These are phyloP conservation scores for Dioscorea zingiberensis DNA, from an alignment of 106 monocot genomes.

Conservation along the genomic window DNA sequence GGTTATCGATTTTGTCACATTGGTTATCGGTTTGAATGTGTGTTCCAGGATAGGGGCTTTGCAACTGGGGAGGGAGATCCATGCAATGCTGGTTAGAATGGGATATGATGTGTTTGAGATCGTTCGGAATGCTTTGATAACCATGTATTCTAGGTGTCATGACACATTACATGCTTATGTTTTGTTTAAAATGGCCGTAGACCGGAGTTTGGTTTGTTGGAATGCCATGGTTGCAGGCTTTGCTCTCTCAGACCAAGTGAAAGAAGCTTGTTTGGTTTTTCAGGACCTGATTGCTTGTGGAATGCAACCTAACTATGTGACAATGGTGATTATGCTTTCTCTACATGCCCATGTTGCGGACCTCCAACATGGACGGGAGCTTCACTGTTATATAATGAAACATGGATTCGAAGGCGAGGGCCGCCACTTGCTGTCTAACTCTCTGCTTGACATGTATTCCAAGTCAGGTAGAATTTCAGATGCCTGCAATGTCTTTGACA, in stretches of 20 bases:
- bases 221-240: slow-evolving; percentile 78
- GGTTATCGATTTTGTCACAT: slow-evolving; percentile 45
- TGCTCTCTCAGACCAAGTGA: slow-evolving; percentile 31
- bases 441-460: slow-evolving; percentile 77
- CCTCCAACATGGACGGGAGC: slow-evolving; percentile 49
- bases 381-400: slow-evolving; percentile 55
- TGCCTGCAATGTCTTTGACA: slow-evolving; percentile 55
- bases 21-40: slow-evolving; percentile 56
- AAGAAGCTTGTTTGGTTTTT: slow-evolving; percentile 45
- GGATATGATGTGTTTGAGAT: slow-evolving; percentile 26
- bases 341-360: slow-evolving; percentile 51
- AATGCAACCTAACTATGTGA: slow-evolving; percentile 59
- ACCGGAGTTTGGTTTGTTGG: slow-evolving; percentile 51
- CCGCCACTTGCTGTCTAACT: slow-evolving; percentile 42
- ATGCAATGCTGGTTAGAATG: slow-evolving; percentile 39
- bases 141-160: slow-evolving; percentile 71
- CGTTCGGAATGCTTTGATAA: slow-evolving; percentile 67
- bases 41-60: slow-evolving; percentile 36
- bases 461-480: slow-evolving; percentile 48
- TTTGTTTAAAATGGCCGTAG: slow-evolving; percentile 30
- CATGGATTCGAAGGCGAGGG: slow-evolving; percentile 15
- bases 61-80: slow-evolving; percentile 53
- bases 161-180: slow-evolving; percentile 16
- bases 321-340: slow-evolving; percentile 43
- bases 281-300: slow-evolving; percentile 34